Evolutionary conservation across 2,329 filamentous ascomycete species (phyloP), one percentile per base, ranked within the genome.

Genomic region (Monascus ruber): DNA sequence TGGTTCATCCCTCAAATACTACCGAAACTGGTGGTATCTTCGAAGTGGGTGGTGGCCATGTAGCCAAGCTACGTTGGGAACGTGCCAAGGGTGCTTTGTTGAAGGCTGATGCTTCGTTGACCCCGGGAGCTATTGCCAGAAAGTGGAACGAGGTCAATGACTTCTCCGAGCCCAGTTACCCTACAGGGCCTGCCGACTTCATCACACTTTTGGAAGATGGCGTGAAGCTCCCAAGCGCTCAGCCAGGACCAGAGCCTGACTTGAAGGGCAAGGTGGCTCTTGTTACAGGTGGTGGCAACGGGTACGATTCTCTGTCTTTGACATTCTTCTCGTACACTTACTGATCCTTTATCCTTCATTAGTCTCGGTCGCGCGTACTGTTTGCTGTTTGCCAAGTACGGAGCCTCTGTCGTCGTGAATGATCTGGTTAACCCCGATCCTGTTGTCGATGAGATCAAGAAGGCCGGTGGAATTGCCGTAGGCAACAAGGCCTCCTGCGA

Each of bases 11-110:
- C 58, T 85, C 77, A 55, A 93, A 91, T 71, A 81, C 75, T 5
- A 64, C 68, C 35, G 89, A 96, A 72, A 89, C 76, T 35, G 91
- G 91, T 47, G 73, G 79, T 45, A 94, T 96, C 62, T 96, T 88
- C 63, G 91, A 96, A 69, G 85, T 84, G 48, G 91, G 91, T 44
- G 91, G 85, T 59, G 91, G 89, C 41, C 86, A 94, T 67, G 70
- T 93, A 42, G 85, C 89, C 51, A 96, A 96, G 74, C 68, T 94
- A 43, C 78, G 91, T 56, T 98, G 91, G 91, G 85, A 98, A 74
- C 83, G 91, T 47, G 81, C 91, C 40, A 81, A 78, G 62, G 91
- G 91, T 65, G 82, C 85, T 45, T 74, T 96, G 31, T 77, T 95
- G 58, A 93, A 89, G 72, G 80, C 86, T 40, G 91, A 96, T 64